Percentiles rank a stretch among this genome's conserved stretches.
Evolutionary conservation across 371 early-diverging fungal species (phyloP).

Genomic region (Syncephalis fuscata): DNA sequence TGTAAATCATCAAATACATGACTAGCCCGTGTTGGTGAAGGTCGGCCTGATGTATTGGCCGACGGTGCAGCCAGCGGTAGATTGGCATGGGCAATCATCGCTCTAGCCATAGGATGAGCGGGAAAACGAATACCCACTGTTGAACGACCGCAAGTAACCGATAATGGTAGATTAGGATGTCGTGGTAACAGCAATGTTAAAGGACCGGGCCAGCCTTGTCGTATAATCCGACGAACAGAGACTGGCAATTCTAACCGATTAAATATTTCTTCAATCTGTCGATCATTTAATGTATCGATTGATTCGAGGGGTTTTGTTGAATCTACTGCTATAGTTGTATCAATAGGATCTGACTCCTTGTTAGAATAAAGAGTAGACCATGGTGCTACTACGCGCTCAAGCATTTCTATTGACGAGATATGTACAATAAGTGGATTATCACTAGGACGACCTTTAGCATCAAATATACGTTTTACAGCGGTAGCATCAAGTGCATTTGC

Average conservation of each 20-base stretch:
- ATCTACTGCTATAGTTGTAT: no score
- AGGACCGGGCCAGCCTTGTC: slow-evolving; percentile 92
- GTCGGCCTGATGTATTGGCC: slow-evolving; percentile 96
- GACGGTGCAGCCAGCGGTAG: slow-evolving; percentile 98
- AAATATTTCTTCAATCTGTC: no score
- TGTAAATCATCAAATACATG: slow-evolving; percentile 88
- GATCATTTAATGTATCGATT: no score
- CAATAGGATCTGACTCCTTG: no score
- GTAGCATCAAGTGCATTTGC: slow-evolving; percentile 65
- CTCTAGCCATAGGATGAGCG: slow-evolving; percentile 77
- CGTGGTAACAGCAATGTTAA: slow-evolving; percentile 86
- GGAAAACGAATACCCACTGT: slow-evolving; percentile 96
- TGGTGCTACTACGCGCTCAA: slow-evolving; percentile 16
- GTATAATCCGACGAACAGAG: no score
- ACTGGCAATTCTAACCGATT: slow-evolving; percentile 4
- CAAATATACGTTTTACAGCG: slow-evolving; percentile 74
- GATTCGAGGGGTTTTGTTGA: no score
- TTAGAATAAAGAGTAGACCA: no score
- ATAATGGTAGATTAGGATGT: slow-evolving; percentile 39
- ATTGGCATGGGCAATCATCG: slow-evolving; percentile 70
- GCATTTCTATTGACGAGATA: slow-evolving; percentile 83
- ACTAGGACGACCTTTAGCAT: slow-evolving; percentile 85
- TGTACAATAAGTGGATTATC: slow-evolving; percentile 99
- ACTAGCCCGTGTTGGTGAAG: slow-evolving; percentile 84
- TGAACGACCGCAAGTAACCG: slow-evolving; percentile 72